These are phyloP conservation scores for Galerina marginata DNA, from an alignment of 768 basidiomycete species.

Conservation along the genomic window DNA sequence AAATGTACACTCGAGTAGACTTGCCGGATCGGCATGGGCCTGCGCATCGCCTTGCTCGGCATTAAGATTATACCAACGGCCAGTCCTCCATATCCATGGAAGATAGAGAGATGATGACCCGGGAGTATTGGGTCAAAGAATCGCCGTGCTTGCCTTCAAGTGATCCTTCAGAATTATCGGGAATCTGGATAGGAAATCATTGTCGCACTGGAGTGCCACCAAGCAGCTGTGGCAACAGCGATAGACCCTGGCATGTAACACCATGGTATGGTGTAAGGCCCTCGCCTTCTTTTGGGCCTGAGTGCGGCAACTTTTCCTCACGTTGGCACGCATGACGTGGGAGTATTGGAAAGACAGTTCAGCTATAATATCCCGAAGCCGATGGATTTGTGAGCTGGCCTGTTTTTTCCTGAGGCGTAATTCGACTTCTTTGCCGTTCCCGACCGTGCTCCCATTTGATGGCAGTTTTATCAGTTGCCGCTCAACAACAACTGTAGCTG, in stretches of 20 bases:
- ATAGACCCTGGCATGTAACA: conserved; percentile 6
- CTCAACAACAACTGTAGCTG: neutral
- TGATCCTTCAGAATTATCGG: neutral
- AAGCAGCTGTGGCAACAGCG: neutral
- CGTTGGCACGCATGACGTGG: neutral
- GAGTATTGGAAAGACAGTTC: conserved; percentile 12
- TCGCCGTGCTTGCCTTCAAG: conserved; percentile 20
- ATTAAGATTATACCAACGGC: too few relatives aligned
- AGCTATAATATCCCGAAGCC: conserved; percentile 8
- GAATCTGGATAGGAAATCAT: neutral
- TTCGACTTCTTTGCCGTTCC: neutral
- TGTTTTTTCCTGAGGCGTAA: neutral
- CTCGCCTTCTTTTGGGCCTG: neutral
- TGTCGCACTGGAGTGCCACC: neutral
- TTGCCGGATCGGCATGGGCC: neutral
- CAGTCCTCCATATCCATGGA: conserved; percentile 20
- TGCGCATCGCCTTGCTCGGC: neutral
- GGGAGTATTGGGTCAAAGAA: conserved; percentile 14
- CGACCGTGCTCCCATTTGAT: neutral
- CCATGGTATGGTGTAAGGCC: conserved; percentile 3
- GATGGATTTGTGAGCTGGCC: neutral
- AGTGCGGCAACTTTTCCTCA: conserved; percentile 6
- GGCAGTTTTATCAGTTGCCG: neutral
- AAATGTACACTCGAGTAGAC: conserved; percentile 11
- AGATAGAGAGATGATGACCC: conserved; percentile 11